These are phyloP conservation scores for Parafenestella ontariensis DNA, from an alignment of 2,329 filamentous ascomycete genomes.

Conservation along the genomic window DNA sequence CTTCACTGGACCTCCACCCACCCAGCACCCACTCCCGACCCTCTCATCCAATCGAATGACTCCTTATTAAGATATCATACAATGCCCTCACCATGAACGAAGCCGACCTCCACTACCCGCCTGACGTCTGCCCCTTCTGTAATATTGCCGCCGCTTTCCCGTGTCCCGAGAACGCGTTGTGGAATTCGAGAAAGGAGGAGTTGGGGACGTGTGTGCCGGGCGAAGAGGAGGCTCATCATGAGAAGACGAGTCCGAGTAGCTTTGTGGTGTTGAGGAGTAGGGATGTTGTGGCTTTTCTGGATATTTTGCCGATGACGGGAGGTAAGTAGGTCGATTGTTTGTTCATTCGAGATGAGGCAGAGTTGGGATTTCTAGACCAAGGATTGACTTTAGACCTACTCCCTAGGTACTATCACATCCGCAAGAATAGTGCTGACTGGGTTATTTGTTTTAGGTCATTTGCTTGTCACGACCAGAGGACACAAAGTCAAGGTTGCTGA, in stretches of 20 bases:
- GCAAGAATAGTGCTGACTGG: neutral
- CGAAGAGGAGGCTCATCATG: slow-evolving; percentile 31
- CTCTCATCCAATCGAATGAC: neutral
- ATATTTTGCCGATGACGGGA: slow-evolving; percentile 85
- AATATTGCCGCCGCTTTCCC: slow-evolving; percentile 62
- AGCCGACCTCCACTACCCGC: slow-evolving; percentile 50
- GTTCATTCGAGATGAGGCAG: neutral
- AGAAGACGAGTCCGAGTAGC: slow-evolving; percentile 48
- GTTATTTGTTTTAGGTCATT: slow-evolving; percentile 58
- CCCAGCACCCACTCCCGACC: neutral
- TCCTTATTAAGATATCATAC: neutral
- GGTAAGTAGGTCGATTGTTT: slow-evolving; percentile 54
- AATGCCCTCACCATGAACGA: slow-evolving; percentile 32
- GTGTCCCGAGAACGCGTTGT: slow-evolving; percentile 10
- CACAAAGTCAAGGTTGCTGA: slow-evolving; percentile 83
- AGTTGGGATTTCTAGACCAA: neutral
- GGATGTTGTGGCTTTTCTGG: slow-evolving; percentile 83
- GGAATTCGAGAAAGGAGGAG: slow-evolving; percentile 15
- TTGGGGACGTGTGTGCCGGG: slow-evolving; percentile 30
- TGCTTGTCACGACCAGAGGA: slow-evolving; percentile 78
- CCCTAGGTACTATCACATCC: neutral
- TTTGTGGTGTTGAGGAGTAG: slow-evolving; percentile 79
- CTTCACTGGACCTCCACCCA: neutral
- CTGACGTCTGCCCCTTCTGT: slow-evolving; percentile 64
- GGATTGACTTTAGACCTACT: neutral